These are phyloP conservation scores for Arabidopsis arenosa DNA, from an alignment of 345 rosid genomes.

Conservation along the genomic window DNA sequence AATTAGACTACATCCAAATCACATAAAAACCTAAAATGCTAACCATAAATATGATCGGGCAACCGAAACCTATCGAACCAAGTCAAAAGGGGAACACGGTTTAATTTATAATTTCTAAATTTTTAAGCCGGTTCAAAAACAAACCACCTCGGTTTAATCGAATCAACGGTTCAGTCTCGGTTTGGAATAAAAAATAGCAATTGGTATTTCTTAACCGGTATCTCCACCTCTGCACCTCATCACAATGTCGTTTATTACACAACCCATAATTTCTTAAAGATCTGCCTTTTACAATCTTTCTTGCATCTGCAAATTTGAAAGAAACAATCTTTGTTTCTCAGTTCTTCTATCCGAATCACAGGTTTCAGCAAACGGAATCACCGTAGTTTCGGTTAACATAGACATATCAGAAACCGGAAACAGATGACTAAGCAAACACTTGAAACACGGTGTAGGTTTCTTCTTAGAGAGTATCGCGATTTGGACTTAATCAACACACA, in stretches of 20 bases:
- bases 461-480: slow-evolving; percentile 13
- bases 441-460: slow-evolving; percentile 22
- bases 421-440: slow-evolving; percentile 27
- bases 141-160: not conserved
- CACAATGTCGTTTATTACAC: slow-evolving; percentile 1
- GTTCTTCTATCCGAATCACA: not conserved
- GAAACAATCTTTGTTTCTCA: slow-evolving; percentile 1
- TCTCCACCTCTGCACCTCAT: not conserved
- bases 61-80: slow-evolving; percentile 22
- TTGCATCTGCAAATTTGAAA: not conserved
- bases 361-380: not conserved
- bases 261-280: not conserved
- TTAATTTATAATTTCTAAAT: not conserved
- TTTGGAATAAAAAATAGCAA: not conserved
- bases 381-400: not conserved
- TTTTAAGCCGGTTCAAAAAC: not conserved
- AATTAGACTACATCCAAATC: slow-evolving; percentile 18
- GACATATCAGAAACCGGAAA: slow-evolving; percentile 15
- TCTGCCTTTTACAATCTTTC: not conserved
- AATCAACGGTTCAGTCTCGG: slow-evolving; percentile 4
- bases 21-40: slow-evolving; percentile 30
- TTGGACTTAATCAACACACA: slow-evolving; percentile 44
- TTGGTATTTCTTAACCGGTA: not conserved
- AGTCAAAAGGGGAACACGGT: slow-evolving; percentile 7
- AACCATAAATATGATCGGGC: not conserved